Conservation (phyloP, 331 rosid genomes). For the Arachis monticola region DNA sequence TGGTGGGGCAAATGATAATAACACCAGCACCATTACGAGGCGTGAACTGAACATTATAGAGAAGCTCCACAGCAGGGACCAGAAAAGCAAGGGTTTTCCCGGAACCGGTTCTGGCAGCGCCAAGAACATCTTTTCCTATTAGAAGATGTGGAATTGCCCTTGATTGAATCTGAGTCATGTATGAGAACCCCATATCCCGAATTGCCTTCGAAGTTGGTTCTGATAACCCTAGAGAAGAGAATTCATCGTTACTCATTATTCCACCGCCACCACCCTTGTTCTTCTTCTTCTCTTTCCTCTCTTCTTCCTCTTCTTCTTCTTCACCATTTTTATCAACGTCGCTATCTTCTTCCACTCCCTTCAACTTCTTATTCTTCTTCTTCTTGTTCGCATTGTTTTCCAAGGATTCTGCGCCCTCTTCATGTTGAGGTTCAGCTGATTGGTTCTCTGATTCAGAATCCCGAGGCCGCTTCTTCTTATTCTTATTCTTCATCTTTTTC, state of each 20-base stretch:
- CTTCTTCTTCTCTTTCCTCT: constrained; percentile 49
- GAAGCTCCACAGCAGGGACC: constrained; percentile 87
- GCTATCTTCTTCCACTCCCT: constrained; percentile 32
- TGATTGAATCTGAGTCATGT: constrained; percentile 97
- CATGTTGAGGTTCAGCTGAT: constrained; percentile 16
- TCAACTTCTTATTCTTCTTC: constrained; percentile 35
- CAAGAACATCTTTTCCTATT: constrained; percentile 85
- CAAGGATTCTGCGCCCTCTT: constrained; percentile 19
- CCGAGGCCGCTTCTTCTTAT: constrained; percentile 54
- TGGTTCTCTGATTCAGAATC: constrained; percentile 35
- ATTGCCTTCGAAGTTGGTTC: constrained; percentile 66
- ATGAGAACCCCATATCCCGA: constrained; percentile 66
- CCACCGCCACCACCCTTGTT: constrained; percentile 48
- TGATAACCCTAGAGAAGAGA: constrained; percentile 64
- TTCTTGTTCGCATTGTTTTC: constrained; percentile 30
- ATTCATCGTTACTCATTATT: constrained; percentile 69
- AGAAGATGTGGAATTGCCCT: constrained; percentile 77
- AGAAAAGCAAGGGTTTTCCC: constrained; percentile 95
- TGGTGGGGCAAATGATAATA: constrained; percentile 85
- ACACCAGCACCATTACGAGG: constrained; percentile 88
- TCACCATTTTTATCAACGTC: not conserved
- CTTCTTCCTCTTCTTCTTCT: constrained; percentile 39
- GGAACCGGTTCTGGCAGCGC: constrained; percentile 99
- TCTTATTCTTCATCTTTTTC: constrained; percentile 55
- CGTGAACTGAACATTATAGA: constrained; percentile 58